Evolutionary conservation across 2,329 filamentous ascomycete species (phyloP).

Genomic region (Alternaria arbusti): DNA sequence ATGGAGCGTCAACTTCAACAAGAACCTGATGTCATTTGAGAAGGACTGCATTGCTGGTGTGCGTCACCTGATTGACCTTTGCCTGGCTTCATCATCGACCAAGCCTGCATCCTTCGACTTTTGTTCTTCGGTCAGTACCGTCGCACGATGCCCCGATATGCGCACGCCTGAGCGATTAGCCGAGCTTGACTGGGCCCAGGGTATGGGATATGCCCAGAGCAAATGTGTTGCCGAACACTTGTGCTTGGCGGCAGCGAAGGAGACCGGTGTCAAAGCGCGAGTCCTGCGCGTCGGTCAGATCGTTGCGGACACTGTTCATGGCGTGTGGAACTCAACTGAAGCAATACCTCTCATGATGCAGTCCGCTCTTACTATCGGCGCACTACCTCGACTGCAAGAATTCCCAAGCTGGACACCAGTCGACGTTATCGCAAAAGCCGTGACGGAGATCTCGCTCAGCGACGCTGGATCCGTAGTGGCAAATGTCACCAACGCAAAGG

Average conservation of each 20-base stretch:
- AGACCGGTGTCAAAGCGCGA: slow-evolving; percentile 27
- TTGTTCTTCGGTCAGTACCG: slow-evolving; percentile 55
- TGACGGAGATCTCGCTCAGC: slow-evolving; percentile 32
- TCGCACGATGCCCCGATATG: slow-evolving; percentile 45
- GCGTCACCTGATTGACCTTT: slow-evolving; percentile 53
- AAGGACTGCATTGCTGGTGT: slow-evolving; percentile 54
- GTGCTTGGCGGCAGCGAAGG: slow-evolving; percentile 20
- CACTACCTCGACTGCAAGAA: slow-evolving; percentile 55
- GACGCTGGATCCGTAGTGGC: slow-evolving; percentile 49
- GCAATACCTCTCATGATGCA: slow-evolving; percentile 59
- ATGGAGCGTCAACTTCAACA: slow-evolving; percentile 65
- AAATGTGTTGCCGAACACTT: slow-evolving; percentile 59
- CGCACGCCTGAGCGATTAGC: slow-evolving; percentile 31
- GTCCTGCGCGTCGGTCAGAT: slow-evolving; percentile 53
- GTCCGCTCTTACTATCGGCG: slow-evolving; percentile 54
- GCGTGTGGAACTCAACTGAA: slow-evolving; percentile 59
- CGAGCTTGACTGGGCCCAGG: slow-evolving; percentile 51
- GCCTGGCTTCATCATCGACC: slow-evolving; percentile 38
- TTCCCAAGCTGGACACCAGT: slow-evolving; percentile 41
- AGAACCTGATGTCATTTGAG: slow-evolving; percentile 58
- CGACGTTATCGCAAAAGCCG: slow-evolving; percentile 32
- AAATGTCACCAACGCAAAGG: slow-evolving; percentile 60
- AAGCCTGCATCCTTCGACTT: slow-evolving; percentile 53
- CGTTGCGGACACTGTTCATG: slow-evolving; percentile 54
- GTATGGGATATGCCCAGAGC: slow-evolving; percentile 60